Conservation (phyloP, 768 basidiomycete species). For the Cyclocybe aegerita region DNA sequence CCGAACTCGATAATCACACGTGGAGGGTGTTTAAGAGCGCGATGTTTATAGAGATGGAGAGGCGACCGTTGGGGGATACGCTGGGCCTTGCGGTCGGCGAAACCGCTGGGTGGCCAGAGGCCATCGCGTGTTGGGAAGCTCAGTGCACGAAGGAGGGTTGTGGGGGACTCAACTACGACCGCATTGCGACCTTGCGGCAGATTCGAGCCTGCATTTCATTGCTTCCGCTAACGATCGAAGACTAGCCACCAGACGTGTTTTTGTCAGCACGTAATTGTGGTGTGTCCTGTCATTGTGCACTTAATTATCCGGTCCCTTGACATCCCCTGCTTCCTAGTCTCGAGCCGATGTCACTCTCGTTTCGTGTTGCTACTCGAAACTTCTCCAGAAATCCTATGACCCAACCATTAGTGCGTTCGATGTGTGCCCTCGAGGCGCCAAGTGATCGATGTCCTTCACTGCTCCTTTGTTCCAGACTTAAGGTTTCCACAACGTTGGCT, state of each 20-base stretch:
- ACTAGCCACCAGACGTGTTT: constrained; percentile 5
- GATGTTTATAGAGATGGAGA: constrained; percentile 58
- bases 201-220: constrained; percentile 56
- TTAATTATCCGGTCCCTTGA: too few relatives aligned
- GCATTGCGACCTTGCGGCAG: constrained; percentile 53
- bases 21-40: constrained; percentile 64
- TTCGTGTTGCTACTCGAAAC: too few relatives aligned
- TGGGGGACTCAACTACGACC: constrained; percentile 58
- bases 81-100: constrained; percentile 40
- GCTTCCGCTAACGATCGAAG: constrained; percentile 42
- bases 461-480: too few relatives aligned
- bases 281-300: too few relatives aligned
- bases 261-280: too few relatives aligned
- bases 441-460: too few relatives aligned
- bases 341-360: too few relatives aligned
- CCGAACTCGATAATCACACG: constrained; percentile 53
- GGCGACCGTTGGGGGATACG: constrained; percentile 58
- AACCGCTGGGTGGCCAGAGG: constrained; percentile 55
- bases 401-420: too few relatives aligned
- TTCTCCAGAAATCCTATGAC: too few relatives aligned
- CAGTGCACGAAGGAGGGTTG: constrained; percentile 52
- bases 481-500: too few relatives aligned
- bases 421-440: too few relatives aligned
- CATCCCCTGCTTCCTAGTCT: too few relatives aligned
- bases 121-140: constrained; percentile 62